phyloP scores from a whole-genome alignment of 2,329 filamentous ascomycete species.

The Exophiala mesophila region DNA sequence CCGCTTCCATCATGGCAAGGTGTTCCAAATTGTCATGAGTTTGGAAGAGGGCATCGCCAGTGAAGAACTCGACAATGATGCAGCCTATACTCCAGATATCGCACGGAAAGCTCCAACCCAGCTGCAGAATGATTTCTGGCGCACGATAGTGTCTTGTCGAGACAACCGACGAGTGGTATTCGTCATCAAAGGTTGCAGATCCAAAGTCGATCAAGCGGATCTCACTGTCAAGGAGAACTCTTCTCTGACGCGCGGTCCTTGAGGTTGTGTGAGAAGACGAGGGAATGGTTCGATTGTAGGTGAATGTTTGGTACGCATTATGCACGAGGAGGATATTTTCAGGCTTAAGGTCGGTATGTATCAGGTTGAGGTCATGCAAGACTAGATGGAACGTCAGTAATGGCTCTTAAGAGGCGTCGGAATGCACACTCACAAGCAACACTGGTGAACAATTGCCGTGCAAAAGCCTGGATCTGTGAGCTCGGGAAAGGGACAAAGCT shows the following conservation, averaged over 20 bases:
- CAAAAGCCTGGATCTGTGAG: constrained; percentile 97
- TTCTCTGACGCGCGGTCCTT: constrained; percentile 56
- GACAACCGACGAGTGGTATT: constrained; percentile 64
- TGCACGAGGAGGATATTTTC: constrained; percentile 64
- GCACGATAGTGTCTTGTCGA: constrained; percentile 63
- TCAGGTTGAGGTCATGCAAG: constrained; percentile 92
- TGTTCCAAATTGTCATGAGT: constrained; percentile 65
- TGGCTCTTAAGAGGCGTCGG: not conserved
- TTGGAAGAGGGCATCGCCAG: constrained; percentile 63
- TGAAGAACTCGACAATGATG: constrained; percentile 65
- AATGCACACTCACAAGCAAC: constrained; percentile 75
- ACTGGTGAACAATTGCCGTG: constrained; percentile 92
- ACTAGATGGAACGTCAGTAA: constrained; percentile 50
- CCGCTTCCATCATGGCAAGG: constrained; percentile 64
- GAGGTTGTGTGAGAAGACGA: constrained; percentile 57
- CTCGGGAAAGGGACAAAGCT: constrained; percentile 95
- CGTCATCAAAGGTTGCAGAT: constrained; percentile 63
- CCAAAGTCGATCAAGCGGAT: constrained; percentile 65
- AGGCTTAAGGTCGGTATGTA: constrained; percentile 67
- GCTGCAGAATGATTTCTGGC: constrained; percentile 62
- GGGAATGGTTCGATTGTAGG: constrained; percentile 63
- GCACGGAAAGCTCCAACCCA: constrained; percentile 64
- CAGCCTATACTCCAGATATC: constrained; percentile 68
- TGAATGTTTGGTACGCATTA: constrained; percentile 63
- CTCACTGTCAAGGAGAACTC: constrained; percentile 60